Conservation (phyloP, 2,329 filamentous ascomycete genomes). For the Aspergillus sp. region DNA sequence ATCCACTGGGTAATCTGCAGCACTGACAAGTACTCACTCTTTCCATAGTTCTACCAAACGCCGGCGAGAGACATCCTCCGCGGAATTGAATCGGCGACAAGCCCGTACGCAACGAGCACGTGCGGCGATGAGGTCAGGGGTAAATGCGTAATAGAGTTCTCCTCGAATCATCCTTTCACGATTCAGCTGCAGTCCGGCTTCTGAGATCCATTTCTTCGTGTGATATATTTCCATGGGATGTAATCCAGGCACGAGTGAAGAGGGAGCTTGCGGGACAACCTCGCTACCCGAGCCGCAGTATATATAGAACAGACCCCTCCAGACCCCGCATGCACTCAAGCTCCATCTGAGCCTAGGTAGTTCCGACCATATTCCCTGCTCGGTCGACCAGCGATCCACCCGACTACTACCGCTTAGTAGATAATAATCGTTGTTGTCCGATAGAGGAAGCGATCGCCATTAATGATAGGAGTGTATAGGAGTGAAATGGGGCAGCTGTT, state of each 20-base stretch:
- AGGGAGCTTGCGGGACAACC: background rate
- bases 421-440: no score
- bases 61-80: conserved; percentile 59
- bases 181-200: conserved; percentile 23
- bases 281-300: no score
- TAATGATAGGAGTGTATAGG: no score
- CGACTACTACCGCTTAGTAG: no score
- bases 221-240: background rate
- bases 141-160: conserved; percentile 73
- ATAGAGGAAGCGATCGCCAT: no score
- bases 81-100: conserved; percentile 62
- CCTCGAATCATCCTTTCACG: conserved; percentile 58
- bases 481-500: no score
- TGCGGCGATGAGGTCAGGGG: conserved; percentile 62
- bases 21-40: conserved; percentile 55
- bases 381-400: no score
- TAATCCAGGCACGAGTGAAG: background rate
- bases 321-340: no score
- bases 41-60: conserved; percentile 65
- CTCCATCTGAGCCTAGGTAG: no score
- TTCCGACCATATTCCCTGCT: no score
- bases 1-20: background rate
- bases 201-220: conserved; percentile 1
- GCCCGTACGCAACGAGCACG: conserved; percentile 63
- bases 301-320: no score